A percentile compares a stretch with the other conserved stretches of the same genome.
These are phyloP conservation scores for Blastomyces gilchristii DNA, from an alignment of 2,329 filamentous ascomycete species.

Conservation along the genomic window DNA sequence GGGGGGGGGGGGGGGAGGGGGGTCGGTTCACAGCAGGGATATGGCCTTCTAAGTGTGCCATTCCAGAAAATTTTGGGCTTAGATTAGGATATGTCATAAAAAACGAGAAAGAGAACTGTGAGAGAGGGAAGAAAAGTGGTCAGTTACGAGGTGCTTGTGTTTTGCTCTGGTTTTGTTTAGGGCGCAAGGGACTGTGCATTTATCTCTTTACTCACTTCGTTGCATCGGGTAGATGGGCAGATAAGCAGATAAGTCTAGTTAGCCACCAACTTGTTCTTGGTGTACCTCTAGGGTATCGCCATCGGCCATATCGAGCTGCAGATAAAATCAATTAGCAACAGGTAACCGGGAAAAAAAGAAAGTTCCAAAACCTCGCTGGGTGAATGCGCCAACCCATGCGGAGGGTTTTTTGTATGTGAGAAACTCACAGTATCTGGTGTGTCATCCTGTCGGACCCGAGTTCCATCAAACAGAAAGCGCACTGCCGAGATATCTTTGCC, in stretches of 20 bases:
- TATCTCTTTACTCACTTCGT: conserved; percentile 1
- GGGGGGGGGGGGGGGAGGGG: no score
- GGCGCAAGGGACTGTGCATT: not conserved
- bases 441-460: conserved; percentile 77
- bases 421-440: conserved; percentile 82
- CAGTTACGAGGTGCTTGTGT: not conserved
- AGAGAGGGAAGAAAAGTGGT: not conserved
- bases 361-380: conserved; percentile 1
- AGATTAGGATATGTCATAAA: not conserved
- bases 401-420: not conserved
- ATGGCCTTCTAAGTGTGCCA: not conserved
- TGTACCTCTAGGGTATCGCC: conserved; percentile 95
- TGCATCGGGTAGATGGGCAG: not conserved
- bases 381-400: not conserved
- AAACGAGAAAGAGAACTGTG: not conserved
- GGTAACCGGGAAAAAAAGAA: conserved; percentile 4
- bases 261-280: conserved; percentile 90
- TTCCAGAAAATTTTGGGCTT: not conserved
- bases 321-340: conserved; percentile 7
- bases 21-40: not conserved
- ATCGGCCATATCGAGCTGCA: conserved; percentile 88
- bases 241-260: not conserved
- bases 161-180: not conserved
- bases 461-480: conserved; percentile 93
- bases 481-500: conserved; percentile 78